A percentile compares a stretch with the other conserved stretches of the same genome.
phyloP scores from a whole-genome alignment of 164 flowering plant species.

The Tetrastigma voinierianum region DNA sequence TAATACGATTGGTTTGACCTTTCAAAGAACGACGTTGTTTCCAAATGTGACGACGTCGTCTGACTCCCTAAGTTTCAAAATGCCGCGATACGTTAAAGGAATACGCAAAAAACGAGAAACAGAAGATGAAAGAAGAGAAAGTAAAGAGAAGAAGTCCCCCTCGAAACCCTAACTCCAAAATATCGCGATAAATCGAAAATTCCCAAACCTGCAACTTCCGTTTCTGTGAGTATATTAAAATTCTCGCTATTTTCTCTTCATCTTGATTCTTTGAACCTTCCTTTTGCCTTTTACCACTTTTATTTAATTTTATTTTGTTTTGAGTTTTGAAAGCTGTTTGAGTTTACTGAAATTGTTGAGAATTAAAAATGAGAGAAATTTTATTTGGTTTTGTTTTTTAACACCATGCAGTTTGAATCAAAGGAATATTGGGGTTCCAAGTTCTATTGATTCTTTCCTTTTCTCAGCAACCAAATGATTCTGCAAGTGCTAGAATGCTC shows the following conservation, averaged over 20 bases:
- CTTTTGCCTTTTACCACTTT: background rate
- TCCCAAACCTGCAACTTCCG: conserved; percentile 20
- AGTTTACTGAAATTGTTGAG: conserved; percentile 10
- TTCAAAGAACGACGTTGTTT: no score
- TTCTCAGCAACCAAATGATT: no score
- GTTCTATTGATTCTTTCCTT: no score
- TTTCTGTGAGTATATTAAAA: conserved; percentile 22
- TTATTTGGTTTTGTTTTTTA: background rate
- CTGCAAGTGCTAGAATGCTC: no score
- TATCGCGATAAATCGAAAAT: conserved; percentile 30
- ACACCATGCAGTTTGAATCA: no score
- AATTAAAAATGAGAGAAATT: background rate
- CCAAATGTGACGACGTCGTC: no score
- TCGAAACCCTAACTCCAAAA: conserved; percentile 19
- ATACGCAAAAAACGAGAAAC: conserved; percentile 2
- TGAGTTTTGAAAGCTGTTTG: conserved; percentile 11
- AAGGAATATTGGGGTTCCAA: no score
- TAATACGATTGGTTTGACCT: background rate
- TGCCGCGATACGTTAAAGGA: no score
- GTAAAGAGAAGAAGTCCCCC: background rate
- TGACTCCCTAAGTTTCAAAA: no score
- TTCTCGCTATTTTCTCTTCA: conserved; percentile 24
- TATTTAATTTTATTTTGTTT: background rate
- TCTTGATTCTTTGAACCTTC: background rate
- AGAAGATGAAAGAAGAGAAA: background rate